Evolutionary conservation across 495 filamentous ascomycete species (phyloP), one percentile per base, ranked within the genome.

Genomic region (Mytilinidion resinicola): DNA sequence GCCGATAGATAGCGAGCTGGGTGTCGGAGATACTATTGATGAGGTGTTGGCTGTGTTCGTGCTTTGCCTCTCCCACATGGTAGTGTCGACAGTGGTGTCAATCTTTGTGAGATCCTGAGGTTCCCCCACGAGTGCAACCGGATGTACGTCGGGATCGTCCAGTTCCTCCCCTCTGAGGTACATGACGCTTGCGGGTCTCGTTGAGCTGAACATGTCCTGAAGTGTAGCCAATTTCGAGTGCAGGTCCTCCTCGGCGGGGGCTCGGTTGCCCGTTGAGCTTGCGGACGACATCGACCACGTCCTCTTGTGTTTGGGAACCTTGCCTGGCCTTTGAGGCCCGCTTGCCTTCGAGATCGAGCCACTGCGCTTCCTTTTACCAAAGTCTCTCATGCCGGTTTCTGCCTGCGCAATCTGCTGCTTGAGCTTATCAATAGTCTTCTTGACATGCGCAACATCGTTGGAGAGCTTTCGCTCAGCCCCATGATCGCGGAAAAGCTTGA

Each of bases 121-220:
- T 49, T 90, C 88, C 10, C 88, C 87, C 1, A 83, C 76, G 4
- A 97, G 76, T 43, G 78, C 75, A 33, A 96, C 91, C 0, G 93
- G 93, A 66, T 87, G 86, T 14, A 86, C 69, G 72, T 97, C 95
- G 2, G 91, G 90, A 66, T 98, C 93, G 66, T 98, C 93, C 12
- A 81, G 71, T 20, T 90, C 88, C 2, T 88, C 85, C 50, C 91
- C 95, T 41, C 84, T 83, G 14, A 98, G 81, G 63, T 87, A 89
- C 20, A 98, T 76, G 10, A 92, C 77, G 70, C 91, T 96, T 21
- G 91, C 83, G 3, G 90, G 85, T 11, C 89, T 81, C 2, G 90
- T 95, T 47, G 90, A 96, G 10, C 87, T 90, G 69, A 96, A 96
- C 93, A 97, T 97, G 63, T 95, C 92, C 68, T 96, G 88, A 67